Evolutionary conservation across 2,329 filamentous ascomycete species (phyloP), one percentile per base, ranked within the genome.

Genomic region (Aspergillus amoenus): DNA sequence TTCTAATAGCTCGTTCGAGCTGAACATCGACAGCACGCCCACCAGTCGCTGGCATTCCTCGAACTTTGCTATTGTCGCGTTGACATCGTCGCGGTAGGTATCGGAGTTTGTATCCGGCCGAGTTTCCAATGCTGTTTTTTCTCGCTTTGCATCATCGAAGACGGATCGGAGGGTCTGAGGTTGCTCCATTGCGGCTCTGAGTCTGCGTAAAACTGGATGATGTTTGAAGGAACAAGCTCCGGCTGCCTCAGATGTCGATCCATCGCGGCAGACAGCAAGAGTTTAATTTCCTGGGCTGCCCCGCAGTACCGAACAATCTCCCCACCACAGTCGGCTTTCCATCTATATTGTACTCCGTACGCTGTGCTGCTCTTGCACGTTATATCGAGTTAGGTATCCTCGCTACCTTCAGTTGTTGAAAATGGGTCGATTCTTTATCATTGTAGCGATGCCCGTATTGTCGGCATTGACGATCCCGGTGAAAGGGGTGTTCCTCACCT

Each of bases 1-100:
- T 60, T 99, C 94, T 40, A 93, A 76, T 1, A 84, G 83, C 74
- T 99, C 94, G 75, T 99, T 99, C 37, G 87, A 82, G 65, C 91
- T 96, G 82, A 97, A 97, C 52, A 99, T 80, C 0, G 90, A 88
- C 24, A 94, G 80, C 58, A 85, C 82, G 63, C 85, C 80, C 62
- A 90, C 85, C 55, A 90, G 84, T 58, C 84, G 79, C 57, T 88
- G 80, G 73, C 90, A 93, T 72, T 89, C 81, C 67, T 89, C 81
- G 76, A 96, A 93, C 52, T 86, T 83, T 61, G 83, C 76, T 65
- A 96, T 85, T 41, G 90, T 84, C 40, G 81, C 76, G 58, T 80
- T 79, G 64, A 96, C 82, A 66, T 86, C 85, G 63, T 88, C 82
- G 69, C 85, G 85, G 76, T 88, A 93, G 55, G 79, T 74, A 34